Evolutionary conservation across 2,329 filamentous ascomycete species (phyloP).

Genomic region (Seiridium unicorne): DNA sequence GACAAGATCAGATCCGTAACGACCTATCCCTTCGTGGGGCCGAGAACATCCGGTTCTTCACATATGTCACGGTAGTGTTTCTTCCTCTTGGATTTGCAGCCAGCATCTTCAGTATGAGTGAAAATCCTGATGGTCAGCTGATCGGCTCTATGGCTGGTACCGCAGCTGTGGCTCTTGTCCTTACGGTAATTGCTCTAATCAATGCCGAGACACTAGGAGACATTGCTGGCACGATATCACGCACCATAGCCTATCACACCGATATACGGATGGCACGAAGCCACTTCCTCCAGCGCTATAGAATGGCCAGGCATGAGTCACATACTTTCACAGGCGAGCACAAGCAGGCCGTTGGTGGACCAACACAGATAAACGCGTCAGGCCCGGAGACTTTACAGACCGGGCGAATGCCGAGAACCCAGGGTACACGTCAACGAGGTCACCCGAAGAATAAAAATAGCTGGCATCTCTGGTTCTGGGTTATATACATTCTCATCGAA

Average conservation of each 20-base stretch:
- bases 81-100: constrained; percentile 28
- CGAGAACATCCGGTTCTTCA: constrained; percentile 30
- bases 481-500: background rate
- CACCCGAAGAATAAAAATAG: background rate
- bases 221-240: background rate
- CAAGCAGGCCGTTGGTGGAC: background rate
- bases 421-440: background rate
- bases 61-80: constrained; percentile 33
- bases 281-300: background rate
- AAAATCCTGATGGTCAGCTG: constrained; percentile 14
- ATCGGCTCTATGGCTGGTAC: constrained; percentile 14
- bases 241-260: background rate
- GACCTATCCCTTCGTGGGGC: constrained; percentile 14
- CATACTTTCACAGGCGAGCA: background rate
- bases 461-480: background rate
- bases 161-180: constrained; percentile 6
- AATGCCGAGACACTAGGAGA: background rate
- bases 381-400: background rate
- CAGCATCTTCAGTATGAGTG: constrained; percentile 30
- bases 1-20: constrained; percentile 9
- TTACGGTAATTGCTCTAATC: constrained; percentile 8
- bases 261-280: background rate
- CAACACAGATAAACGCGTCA: background rate
- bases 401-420: too few species aligned
- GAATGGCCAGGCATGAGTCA: background rate